Evolutionary conservation across 345 rosid genomes (phyloP).

Genomic region (Geranium rotundifolium): DNA sequence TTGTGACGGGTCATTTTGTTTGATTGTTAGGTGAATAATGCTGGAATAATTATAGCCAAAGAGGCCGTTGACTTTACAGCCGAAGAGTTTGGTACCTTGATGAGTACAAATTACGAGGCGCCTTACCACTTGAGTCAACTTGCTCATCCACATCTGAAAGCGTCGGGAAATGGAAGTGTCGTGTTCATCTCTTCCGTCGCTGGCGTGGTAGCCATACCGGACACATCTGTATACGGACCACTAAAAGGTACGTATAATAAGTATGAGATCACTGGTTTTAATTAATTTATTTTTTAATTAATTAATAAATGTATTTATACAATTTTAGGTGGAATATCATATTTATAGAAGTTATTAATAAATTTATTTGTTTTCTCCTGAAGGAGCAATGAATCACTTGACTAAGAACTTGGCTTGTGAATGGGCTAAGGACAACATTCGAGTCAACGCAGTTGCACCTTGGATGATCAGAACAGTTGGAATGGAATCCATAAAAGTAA

Average conservation of each 20-base stretch:
- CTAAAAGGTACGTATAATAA: not conserved
- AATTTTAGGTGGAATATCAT: too few relatives aligned
- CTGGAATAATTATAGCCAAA: conserved; percentile 26
- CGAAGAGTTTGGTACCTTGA: conserved; percentile 13
- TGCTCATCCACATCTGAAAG: not conserved
- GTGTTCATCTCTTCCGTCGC: not conserved
- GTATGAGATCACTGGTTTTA: too few relatives aligned
- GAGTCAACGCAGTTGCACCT: not conserved
- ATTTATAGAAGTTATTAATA: too few relatives aligned
- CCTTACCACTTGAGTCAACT: not conserved
- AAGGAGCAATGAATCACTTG: not conserved
- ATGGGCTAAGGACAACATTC: not conserved
- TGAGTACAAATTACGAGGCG: not conserved
- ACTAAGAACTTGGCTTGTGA: not conserved
- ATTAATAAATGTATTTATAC: too few relatives aligned
- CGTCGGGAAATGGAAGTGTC: not conserved
- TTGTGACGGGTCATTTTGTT: not conserved
- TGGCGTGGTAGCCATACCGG: not conserved
- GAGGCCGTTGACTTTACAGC: conserved; percentile 17
- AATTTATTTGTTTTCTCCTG: too few relatives aligned
- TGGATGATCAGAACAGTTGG: not conserved
- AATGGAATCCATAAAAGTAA: not conserved
- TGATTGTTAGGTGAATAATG: conserved; percentile 34
- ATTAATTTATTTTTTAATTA: too few relatives aligned
- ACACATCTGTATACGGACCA: not conserved